These are phyloP conservation scores for Escallonia herrerae DNA, from an alignment of 129 eudicot genomes.

Conservation along the genomic window DNA sequence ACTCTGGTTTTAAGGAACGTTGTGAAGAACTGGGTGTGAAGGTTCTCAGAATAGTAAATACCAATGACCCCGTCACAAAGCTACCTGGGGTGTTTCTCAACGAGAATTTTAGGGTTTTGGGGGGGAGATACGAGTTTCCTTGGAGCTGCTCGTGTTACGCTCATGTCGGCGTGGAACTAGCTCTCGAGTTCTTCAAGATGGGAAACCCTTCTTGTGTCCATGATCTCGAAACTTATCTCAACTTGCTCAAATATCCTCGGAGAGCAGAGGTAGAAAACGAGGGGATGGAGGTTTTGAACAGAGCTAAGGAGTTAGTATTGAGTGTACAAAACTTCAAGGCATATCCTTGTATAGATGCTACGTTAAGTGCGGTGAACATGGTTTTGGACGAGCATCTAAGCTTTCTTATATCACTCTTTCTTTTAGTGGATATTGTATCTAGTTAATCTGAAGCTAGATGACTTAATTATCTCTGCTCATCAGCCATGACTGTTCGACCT, in stretches of 20 bases:
- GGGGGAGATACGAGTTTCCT: slow-evolving; percentile 11
- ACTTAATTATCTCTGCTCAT: no score
- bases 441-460: no score
- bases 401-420: no score
- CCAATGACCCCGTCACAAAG: slow-evolving; percentile 44
- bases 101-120: slow-evolving; percentile 27
- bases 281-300: slow-evolving; percentile 15
- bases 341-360: slow-evolving; percentile 27
- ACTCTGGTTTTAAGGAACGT: slow-evolving; percentile 34
- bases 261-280: slow-evolving; percentile 14
- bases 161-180: slow-evolving; percentile 59
- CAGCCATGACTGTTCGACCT: no score
- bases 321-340: not conserved
- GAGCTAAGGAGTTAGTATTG: slow-evolving; percentile 19
- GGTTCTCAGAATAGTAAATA: slow-evolving; percentile 47
- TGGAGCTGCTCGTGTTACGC: slow-evolving; percentile 49
- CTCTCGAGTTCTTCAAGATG: slow-evolving; percentile 41
- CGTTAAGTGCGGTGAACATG: slow-evolving; percentile 4
- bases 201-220: slow-evolving; percentile 57
- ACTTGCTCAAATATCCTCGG: slow-evolving; percentile 37
- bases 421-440: no score
- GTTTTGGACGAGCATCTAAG: no score
- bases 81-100: slow-evolving; percentile 38
- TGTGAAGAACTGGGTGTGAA: slow-evolving; percentile 38
- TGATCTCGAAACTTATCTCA: slow-evolving; percentile 49